phyloP scores from a whole-genome alignment of 768 basidiomycete species.

The Artomyces pyxidatus region DNA sequence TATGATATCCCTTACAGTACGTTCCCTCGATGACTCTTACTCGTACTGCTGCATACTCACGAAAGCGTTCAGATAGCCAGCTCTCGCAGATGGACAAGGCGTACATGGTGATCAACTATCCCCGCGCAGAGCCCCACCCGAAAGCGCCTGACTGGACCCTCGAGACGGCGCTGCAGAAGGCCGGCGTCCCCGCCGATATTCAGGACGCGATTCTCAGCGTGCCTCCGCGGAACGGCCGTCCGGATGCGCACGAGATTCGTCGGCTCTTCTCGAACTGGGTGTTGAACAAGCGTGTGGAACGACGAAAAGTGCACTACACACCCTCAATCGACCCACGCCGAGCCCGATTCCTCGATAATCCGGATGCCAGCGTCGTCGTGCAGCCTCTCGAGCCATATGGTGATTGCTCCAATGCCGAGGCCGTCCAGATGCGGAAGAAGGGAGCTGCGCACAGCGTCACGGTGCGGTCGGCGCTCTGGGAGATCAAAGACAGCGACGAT shows the following conservation, averaged over 20 bases:
- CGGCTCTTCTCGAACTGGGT: neutral
- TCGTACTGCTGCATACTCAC: neutral
- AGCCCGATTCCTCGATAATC: neutral
- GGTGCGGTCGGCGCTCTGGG: neutral
- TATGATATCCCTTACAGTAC: neutral
- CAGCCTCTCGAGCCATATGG: neutral
- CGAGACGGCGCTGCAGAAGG: neutral
- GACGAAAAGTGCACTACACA: neutral
- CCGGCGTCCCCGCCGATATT: neutral
- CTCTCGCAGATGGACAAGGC: slow-evolving; percentile 4
- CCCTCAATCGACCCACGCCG: neutral
- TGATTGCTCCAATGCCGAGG: neutral
- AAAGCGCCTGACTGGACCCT: slow-evolving; percentile 1
- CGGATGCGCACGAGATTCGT: neutral
- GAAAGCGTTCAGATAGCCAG: neutral
- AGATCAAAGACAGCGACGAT: neutral
- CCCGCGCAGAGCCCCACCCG: neutral
- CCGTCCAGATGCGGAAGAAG: neutral
- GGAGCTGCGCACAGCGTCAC: neutral
- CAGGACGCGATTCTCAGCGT: neutral
- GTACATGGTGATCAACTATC: neutral
- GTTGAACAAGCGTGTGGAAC: neutral
- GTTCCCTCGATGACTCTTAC: neutral
- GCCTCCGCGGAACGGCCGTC: neutral
- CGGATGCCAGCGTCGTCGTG: neutral